Conservation (phyloP, 257 asterid species). For the Lavandula angustifolia region DNA sequence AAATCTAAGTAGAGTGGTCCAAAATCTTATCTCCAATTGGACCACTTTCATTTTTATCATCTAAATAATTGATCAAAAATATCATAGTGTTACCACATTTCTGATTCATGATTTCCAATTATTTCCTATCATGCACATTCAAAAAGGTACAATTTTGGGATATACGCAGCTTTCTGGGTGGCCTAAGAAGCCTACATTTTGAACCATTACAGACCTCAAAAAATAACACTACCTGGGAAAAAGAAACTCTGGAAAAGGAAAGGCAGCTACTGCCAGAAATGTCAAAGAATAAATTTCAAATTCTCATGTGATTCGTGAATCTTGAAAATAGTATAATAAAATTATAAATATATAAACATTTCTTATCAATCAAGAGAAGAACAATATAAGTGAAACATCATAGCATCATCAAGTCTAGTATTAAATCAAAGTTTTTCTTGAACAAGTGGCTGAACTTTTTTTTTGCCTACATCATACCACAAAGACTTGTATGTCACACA, state of each 20-base stretch:
- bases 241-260: conserved; percentile 12
- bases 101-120: conserved; percentile 7
- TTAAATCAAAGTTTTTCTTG: background rate
- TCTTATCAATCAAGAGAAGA: background rate
- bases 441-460: background rate
- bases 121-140: conserved; percentile 14
- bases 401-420: background rate
- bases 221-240: background rate
- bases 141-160: background rate
- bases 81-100: background rate
- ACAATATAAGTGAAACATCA: background rate
- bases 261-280: background rate
- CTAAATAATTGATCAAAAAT: background rate
- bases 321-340: too few relatives aligned
- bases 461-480: too few relatives aligned
- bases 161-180: conserved; percentile 12
- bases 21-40: conserved; percentile 8
- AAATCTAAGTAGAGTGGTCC: conserved; percentile 23
- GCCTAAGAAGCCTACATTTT: conserved; percentile 19
- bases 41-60: conserved; percentile 1
- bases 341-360: background rate
- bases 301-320: too few relatives aligned
- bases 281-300: background rate
- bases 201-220: background rate
- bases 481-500: too few relatives aligned